phyloP scores from a whole-genome alignment of 106 monocot species.

The Narthecium ossifragum region DNA sequence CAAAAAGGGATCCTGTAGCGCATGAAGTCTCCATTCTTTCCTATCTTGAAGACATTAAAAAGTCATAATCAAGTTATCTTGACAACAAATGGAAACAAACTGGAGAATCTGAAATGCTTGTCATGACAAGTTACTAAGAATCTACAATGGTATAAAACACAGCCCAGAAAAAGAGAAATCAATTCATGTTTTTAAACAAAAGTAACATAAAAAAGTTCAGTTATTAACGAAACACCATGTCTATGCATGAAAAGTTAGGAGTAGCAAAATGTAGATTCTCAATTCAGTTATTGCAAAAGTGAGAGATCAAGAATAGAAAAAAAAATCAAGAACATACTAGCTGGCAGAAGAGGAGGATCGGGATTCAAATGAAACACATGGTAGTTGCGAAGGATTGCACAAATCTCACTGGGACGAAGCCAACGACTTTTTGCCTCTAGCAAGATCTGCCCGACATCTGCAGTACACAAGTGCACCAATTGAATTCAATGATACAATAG shows the following conservation, averaged over 20 bases:
- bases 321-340: constrained; percentile 25
- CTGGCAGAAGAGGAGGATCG: constrained; percentile 44
- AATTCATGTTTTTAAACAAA: neutral
- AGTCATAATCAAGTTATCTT: too few relatives aligned
- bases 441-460: constrained; percentile 46
- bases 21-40: too few relatives aligned
- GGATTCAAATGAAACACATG: constrained; percentile 32
- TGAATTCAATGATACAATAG: too few relatives aligned
- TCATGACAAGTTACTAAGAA: too few relatives aligned
- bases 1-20: too few relatives aligned
- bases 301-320: neutral
- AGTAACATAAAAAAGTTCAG: neutral
- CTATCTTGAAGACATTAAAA: too few relatives aligned
- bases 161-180: too few relatives aligned
- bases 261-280: neutral
- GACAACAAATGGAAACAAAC: too few relatives aligned
- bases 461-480: neutral
- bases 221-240: neutral
- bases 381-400: constrained; percentile 52
- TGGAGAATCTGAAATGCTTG: too few relatives aligned
- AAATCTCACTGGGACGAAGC: constrained; percentile 68
- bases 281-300: neutral
- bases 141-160: too few relatives aligned
- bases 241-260: neutral
- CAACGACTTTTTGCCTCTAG: constrained; percentile 46